phyloP scores from a whole-genome alignment of 139 green algal genomes.

The Coelastrella sp. region DNA sequence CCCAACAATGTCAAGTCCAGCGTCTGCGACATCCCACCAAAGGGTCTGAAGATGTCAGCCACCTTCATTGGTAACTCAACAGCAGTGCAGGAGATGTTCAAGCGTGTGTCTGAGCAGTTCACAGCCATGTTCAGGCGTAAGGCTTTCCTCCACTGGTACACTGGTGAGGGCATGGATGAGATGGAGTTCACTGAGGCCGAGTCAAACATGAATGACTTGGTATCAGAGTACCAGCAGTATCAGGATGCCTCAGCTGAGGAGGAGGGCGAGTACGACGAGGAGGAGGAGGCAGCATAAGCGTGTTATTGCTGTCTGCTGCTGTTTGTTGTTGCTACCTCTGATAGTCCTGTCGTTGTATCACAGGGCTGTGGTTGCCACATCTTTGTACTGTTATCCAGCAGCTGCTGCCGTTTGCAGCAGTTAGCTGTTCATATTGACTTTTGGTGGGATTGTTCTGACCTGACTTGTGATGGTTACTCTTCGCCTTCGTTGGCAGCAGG shows the following conservation, averaged over 20 bases:
- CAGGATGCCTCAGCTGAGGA: slow-evolving; percentile 97
- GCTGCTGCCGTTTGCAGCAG: slow-evolving; percentile 13
- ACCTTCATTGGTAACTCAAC: slow-evolving; percentile 98
- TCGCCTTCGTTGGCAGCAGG: neutral
- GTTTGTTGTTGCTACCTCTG: neutral
- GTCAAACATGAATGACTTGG: slow-evolving; percentile 98
- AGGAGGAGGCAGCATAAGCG: slow-evolving; percentile 67
- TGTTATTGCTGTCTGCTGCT: neutral
- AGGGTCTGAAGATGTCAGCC: slow-evolving; percentile 97
- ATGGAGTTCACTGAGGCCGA: slow-evolving; percentile 99
- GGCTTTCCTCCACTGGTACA: slow-evolving; percentile 99
- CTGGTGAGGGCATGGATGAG: slow-evolving; percentile 99
- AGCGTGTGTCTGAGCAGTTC: slow-evolving; percentile 98
- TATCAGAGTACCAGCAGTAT: slow-evolving; percentile 99
- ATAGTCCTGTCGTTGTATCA: neutral
- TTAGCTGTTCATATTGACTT: neutral
- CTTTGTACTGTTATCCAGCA: neutral
- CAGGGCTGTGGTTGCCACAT: neutral
- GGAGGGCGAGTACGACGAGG: slow-evolving; percentile 86
- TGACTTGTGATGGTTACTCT: neutral
- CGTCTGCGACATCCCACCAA: slow-evolving; percentile 97
- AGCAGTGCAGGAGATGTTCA: slow-evolving; percentile 97
- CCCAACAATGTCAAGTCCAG: slow-evolving; percentile 99
- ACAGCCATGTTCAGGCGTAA: slow-evolving; percentile 99
- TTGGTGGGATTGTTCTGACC: neutral